phyloP scores from a whole-genome alignment of 805 yeast species.

The Saccharomycopsis javanensis region DNA sequence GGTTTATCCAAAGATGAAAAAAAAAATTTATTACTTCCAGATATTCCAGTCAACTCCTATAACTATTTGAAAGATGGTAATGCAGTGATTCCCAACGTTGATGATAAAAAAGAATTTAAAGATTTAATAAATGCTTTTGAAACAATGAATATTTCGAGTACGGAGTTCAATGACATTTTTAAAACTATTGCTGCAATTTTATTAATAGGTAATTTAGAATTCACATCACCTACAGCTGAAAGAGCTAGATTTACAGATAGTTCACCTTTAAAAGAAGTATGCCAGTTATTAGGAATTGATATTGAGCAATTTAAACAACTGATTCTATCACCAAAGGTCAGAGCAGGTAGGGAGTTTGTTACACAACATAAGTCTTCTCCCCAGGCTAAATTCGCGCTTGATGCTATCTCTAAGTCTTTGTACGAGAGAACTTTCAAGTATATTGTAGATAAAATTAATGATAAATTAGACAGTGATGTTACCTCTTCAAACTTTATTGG shows the following conservation, averaged over 20 bases:
- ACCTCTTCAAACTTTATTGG: slow-evolving; percentile 62
- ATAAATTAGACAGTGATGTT: slow-evolving; percentile 42
- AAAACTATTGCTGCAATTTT: slow-evolving; percentile 64
- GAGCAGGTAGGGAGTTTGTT: slow-evolving; percentile 84
- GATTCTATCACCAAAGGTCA: slow-evolving; percentile 70
- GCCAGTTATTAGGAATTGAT: slow-evolving; percentile 57
- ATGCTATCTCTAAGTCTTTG: slow-evolving; percentile 78
- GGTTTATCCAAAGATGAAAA: slow-evolving; percentile 54
- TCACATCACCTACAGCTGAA: slow-evolving; percentile 55
- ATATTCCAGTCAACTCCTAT: slow-evolving; percentile 39
- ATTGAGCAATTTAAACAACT: slow-evolving; percentile 44
- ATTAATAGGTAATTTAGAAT: slow-evolving; percentile 78
- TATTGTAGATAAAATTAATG: slow-evolving; percentile 68
- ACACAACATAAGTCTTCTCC: slow-evolving; percentile 66
- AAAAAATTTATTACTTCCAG: slow-evolving; percentile 44
- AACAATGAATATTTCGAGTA: slow-evolving; percentile 56
- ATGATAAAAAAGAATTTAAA: slow-evolving; percentile 63
- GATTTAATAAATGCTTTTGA: slow-evolving; percentile 56
- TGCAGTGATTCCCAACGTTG: slow-evolving; percentile 57
- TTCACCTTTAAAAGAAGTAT: slow-evolving; percentile 41
- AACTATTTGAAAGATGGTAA: slow-evolving; percentile 81
- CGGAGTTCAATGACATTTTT: slow-evolving; percentile 51
- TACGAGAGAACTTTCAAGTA: slow-evolving; percentile 78
- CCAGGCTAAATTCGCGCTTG: slow-evolving; percentile 74
- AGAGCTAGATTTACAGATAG: slow-evolving; percentile 61